Base-by-base conservation (phyloP, 2,329 filamentous ascomycete genomes). In the Fusarium sp. region DNA sequence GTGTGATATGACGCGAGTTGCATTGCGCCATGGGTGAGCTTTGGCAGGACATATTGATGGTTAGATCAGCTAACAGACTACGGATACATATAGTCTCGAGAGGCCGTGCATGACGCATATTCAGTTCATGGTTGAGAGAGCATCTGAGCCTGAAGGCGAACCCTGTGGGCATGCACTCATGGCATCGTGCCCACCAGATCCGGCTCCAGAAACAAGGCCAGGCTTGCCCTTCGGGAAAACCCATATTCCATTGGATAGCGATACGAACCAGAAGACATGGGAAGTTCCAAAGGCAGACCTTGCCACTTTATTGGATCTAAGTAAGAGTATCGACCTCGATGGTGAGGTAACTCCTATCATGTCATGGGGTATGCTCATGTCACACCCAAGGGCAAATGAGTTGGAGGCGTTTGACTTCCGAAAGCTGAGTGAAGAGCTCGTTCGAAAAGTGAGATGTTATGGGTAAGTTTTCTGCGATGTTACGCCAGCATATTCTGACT, bases 321-420 rank as follows among this genome's bases (percentile, higher is more conserved):
- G 94, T 83, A 89, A 91, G 76, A 91, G 92, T 76, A 87, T 98
- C 32, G 92, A 96, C 76, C 89, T 96, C 5, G 94, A 96, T 69
- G 94, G 94, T 59, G 94, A 97, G 83, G 94, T 98, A 78, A 98
- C 96, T 23, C 96, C 96, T 0, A 93, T 98, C 74, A 97, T 97
- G 94, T 95, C 95, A 1, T 96, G 96, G 90, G 93, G 94, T 56
- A 93, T 94, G 83, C 88, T 98, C 56, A 85, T 94, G 71, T 88
- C 87, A 50, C 92, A 96, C 81, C 89, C 92, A 42, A 87, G 92
- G 70, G 90, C 95, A 72, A 80, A 80, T 9, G 90, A 92, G 74
- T 83, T 98, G 73, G 89, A 86, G 21, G 82, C 84, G 58, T 87
- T 89, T 43, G 94, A 98, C 78, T 90, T 97, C 75, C 86, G 88